These are phyloP conservation scores for Physcomitrellopsis africana DNA, from an alignment of 225 moss, liverwort and hornwort species.

Conservation along the genomic window DNA sequence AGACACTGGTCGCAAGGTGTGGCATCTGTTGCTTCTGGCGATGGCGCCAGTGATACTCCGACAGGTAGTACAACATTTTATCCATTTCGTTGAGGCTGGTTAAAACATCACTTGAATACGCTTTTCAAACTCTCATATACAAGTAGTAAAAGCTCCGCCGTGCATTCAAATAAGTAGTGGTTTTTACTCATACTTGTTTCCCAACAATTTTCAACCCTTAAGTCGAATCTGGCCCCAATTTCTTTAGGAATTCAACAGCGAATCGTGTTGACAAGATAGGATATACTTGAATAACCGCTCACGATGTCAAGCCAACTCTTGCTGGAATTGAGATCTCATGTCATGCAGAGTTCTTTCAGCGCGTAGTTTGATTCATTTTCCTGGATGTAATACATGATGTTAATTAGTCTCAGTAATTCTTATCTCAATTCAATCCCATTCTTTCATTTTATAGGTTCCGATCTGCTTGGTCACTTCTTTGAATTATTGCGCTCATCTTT, in stretches of 20 bases:
- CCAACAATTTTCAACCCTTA: no score
- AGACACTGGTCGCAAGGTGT: constrained; percentile 21
- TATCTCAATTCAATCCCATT: background rate
- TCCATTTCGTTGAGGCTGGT: background rate
- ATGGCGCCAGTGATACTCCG: constrained; percentile 13
- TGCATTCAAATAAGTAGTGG: no score
- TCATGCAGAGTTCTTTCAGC: background rate
- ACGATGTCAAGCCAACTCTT: no score
- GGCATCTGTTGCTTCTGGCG: constrained; percentile 31
- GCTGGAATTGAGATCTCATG: background rate
- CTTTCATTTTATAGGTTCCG: background rate
- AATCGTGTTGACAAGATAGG: no score
- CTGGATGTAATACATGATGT: background rate
- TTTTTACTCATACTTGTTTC: no score
- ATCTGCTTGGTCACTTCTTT: no score
- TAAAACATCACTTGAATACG: background rate
- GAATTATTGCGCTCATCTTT: background rate
- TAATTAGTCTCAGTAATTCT: background rate
- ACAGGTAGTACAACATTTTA: constrained; percentile 31
- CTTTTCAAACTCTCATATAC: background rate
- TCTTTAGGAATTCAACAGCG: no score
- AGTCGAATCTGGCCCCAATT: no score
- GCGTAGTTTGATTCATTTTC: background rate
- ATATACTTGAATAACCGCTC: no score
- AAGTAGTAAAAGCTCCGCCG: no score